Conservation (phyloP, 2,329 filamentous ascomycete genomes). For the Penicillium paneum region DNA sequence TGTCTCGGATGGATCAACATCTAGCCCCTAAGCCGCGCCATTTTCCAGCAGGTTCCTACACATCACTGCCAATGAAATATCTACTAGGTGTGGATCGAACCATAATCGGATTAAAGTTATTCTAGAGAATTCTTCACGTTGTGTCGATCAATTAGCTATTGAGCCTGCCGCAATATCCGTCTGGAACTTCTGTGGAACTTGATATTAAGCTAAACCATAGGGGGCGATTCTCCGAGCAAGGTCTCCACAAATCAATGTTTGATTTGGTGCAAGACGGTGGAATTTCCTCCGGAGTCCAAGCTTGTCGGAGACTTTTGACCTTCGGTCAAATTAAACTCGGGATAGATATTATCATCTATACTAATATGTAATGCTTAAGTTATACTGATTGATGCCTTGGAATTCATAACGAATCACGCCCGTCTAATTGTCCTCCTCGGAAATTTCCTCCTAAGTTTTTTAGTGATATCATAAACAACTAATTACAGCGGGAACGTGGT, state of each 20-base stretch:
- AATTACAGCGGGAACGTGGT: too few relatives aligned
- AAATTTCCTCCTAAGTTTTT: too few relatives aligned
- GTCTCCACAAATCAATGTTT: not conserved
- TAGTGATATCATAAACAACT: too few relatives aligned
- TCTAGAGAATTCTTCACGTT: conserved; percentile 6
- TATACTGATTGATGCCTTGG: too few relatives aligned
- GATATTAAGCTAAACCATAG: not conserved
- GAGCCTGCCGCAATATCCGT: not conserved
- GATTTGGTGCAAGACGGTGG: not conserved
- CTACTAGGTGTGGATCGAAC: conserved; percentile 3
- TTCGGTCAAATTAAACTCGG: not conserved
- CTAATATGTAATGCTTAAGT: too few relatives aligned
- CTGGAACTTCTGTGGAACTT: not conserved
- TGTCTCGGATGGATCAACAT: not conserved
- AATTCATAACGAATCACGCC: too few relatives aligned
- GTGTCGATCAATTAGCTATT: not conserved
- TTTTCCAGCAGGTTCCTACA: not conserved
- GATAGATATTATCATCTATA: not conserved
- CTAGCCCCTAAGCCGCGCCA: not conserved
- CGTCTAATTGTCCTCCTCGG: too few relatives aligned
- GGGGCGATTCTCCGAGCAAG: not conserved
- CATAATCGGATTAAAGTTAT: not conserved
- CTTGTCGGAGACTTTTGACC: not conserved
- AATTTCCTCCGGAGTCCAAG: not conserved
- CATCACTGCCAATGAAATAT: not conserved